Conservation (phyloP, 805 yeast species). For the Candida railenensis region DNA sequence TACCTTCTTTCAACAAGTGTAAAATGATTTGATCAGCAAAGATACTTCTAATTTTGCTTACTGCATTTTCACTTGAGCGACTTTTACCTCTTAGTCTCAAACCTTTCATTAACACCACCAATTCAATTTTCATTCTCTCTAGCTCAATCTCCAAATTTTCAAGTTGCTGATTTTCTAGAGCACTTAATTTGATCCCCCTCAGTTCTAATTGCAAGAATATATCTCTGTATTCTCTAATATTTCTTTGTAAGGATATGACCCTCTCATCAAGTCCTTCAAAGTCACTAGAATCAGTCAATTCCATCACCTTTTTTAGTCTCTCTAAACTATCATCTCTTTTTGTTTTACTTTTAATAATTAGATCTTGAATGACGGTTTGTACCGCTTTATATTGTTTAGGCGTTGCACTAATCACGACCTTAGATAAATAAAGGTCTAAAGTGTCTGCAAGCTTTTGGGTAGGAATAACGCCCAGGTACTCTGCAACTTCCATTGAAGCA, state of each 20-base stretch:
- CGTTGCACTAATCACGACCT: constrained; percentile 37
- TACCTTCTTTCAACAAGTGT: constrained; percentile 61
- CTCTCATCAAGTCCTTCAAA: constrained; percentile 32
- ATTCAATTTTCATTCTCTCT: constrained; percentile 32
- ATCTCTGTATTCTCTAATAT: constrained; percentile 27
- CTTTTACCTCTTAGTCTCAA: constrained; percentile 21
- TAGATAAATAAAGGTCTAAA: constrained; percentile 28
- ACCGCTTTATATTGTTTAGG: constrained; percentile 38
- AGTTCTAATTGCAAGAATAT: constrained; percentile 41
- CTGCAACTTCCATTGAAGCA: constrained; percentile 4
- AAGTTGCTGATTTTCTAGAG: constrained; percentile 19
- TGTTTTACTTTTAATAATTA: constrained; percentile 28
- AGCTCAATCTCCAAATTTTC: constrained; percentile 29
- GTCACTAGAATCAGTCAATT: constrained; percentile 36
- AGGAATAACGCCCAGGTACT: not conserved
- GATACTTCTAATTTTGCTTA: constrained; percentile 9
- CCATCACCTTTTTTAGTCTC: constrained; percentile 35
- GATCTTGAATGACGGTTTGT: constrained; percentile 33
- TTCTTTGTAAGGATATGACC: constrained; percentile 28
- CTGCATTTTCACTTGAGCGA: constrained; percentile 16
- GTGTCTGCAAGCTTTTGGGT: not conserved
- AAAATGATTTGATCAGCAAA: constrained; percentile 65
- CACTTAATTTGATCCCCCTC: constrained; percentile 22
- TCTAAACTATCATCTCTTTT: constrained; percentile 33
- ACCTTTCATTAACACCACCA: constrained; percentile 33